These are phyloP conservation scores for Russula sp. DNA, from an alignment of 768 basidiomycete genomes.

Conservation along the genomic window DNA sequence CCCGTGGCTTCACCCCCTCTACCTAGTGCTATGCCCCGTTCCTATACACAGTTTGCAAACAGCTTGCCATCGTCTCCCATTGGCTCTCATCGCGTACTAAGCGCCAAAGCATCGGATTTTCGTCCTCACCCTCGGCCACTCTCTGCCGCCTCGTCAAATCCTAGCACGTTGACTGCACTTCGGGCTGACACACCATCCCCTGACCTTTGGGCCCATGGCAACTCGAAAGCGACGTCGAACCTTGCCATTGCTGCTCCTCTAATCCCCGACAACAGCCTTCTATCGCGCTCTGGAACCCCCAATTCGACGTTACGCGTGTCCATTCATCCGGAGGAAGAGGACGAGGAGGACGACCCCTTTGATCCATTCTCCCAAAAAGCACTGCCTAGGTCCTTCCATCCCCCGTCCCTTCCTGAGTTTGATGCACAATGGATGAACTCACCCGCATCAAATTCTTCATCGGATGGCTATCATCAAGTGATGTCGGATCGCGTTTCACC, in stretches of 20 bases:
- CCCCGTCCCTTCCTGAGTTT: constrained; percentile 55
- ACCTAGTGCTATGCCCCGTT: constrained; percentile 47
- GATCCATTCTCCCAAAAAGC: constrained; percentile 59
- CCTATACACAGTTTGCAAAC: constrained; percentile 58
- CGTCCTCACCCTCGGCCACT: constrained; percentile 77
- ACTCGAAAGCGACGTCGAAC: constrained; percentile 66
- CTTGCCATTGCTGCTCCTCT: constrained; percentile 89
- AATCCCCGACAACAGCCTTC: constrained; percentile 56
- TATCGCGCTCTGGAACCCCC: constrained; percentile 54
- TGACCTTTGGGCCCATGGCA: constrained; percentile 78
- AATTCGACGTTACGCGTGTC: constrained; percentile 63
- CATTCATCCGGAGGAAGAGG: constrained; percentile 48
- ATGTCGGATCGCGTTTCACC: constrained; percentile 20
- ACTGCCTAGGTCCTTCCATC: constrained; percentile 51
- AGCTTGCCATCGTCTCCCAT: constrained; percentile 81
- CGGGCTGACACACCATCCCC: constrained; percentile 82
- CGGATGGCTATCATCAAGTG: constrained; percentile 39
- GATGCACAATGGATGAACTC: constrained; percentile 51
- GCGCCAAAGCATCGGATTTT: constrained; percentile 87
- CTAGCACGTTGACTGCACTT: constrained; percentile 39
- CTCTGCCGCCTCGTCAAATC: constrained; percentile 62
- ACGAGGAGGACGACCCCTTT: constrained; percentile 80
- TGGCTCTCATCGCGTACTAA: constrained; percentile 77
- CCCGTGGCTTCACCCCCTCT: constrained; percentile 66
- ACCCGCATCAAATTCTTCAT: constrained; percentile 45